Conservation (phyloP, 352 stramenopile species). For the Bremia lactucae region DNA sequence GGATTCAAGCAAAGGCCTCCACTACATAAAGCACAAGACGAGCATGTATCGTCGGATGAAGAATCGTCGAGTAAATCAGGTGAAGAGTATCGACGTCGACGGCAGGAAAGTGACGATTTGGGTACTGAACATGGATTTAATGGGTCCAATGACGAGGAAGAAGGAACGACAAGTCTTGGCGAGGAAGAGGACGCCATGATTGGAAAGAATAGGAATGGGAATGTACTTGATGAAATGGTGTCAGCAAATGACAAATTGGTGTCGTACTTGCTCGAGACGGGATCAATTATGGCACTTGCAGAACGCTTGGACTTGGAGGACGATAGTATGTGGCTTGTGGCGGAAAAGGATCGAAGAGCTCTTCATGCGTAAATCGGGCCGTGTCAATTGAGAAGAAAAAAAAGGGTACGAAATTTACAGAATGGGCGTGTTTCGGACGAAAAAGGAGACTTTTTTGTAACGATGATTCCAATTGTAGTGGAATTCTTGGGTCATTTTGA, state of each 20-base stretch:
- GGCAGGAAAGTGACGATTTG: conserved; percentile 46
- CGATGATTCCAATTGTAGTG: no score
- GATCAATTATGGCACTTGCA: conserved; percentile 77
- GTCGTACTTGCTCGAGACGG: conserved; percentile 77
- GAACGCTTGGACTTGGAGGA: conserved; percentile 75
- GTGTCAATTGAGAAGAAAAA: no score
- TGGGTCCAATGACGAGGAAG: conserved; percentile 35
- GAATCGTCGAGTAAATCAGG: conserved; percentile 31
- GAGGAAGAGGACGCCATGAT: conserved; percentile 24
- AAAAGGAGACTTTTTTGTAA: no score
- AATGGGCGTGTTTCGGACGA: no score
- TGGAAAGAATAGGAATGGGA: conserved; percentile 37
- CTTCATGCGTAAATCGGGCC: conserved; percentile 56
- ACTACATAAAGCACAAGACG: conserved; percentile 25
- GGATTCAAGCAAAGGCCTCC: conserved; percentile 25
- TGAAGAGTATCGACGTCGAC: conserved; percentile 20
- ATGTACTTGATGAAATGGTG: conserved; percentile 78
- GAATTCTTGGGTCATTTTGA: no score
- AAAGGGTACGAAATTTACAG: no score
- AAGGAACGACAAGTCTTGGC: conserved; percentile 17
- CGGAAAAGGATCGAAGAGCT: conserved; percentile 74
- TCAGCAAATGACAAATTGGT: conserved; percentile 75
- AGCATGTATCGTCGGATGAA: conserved; percentile 46
- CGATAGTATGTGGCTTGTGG: conserved; percentile 76
- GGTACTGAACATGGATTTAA: conserved; percentile 47